Base-by-base conservation (phyloP, 768 basidiomycete species). In the Termitomyces heimii region DNA sequence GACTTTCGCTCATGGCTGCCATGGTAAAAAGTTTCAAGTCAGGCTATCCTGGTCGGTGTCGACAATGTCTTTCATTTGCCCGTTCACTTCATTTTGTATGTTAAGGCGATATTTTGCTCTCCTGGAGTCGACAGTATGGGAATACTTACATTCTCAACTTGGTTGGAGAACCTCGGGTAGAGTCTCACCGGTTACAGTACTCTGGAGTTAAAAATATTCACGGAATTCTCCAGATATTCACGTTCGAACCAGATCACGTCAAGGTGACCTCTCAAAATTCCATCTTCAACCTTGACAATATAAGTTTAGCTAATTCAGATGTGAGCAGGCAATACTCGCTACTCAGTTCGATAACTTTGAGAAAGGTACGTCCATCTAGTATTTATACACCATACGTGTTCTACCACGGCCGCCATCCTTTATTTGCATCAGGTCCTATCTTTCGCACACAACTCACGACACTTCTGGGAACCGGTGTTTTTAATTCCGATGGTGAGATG, bases 401-500 rank as follows among this genome's bases (percentile, higher is more conserved):
- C 34, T 40, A 37, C 26, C n/a, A 24, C 51, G 2, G 26, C 28
- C 29, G n/a, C 22, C 22, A n/a, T n/a, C n/a, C n/a, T n/a, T n/a
- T n/a, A n/a, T n/a, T n/a, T n/a, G n/a, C n/a, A n/a, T 32, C 42
- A 65, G 71, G 73, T 6, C 66, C 70, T 3, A 55, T 65, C 1
- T 62, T 70, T 31, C 65, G 60, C 20, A 55, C 48, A 1, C 68
- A 70, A 56, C 55, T 78, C 24, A 39, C 62, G 13, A 69, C 75
- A 3, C 60, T 82, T 1, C 69, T 85, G 5, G 85, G 84, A 0
- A 72, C 73, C 0, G 85, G 84, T 0, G 77, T 86, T 0, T 87
- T 86, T 67, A 82, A 82, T 62, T 76, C 77, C 1, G 82, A 85
- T 65, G 84, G 84, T 16, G 82, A 87, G 0, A 75, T 81, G 68